These are phyloP conservation scores for Globisporangium emineosum DNA, from an alignment of 352 stramenopile species.

Conservation along the genomic window DNA sequence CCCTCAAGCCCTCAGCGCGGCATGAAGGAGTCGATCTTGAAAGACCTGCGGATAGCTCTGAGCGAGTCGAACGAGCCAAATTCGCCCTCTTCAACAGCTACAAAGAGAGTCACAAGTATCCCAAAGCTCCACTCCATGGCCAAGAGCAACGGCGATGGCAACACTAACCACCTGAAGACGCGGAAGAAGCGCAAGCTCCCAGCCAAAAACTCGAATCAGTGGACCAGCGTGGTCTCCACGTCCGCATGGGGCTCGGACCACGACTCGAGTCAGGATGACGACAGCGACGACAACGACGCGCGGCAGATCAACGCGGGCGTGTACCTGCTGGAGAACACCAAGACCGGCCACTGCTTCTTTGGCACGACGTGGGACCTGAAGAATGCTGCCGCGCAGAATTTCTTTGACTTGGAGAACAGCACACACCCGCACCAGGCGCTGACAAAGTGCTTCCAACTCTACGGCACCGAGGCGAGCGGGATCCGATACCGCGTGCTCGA, in stretches of 20 bases:
- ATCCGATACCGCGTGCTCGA: slow-evolving; percentile 63
- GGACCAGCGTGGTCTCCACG: slow-evolving; percentile 11
- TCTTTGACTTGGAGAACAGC: slow-evolving; percentile 41
- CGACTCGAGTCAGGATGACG: slow-evolving; percentile 8
- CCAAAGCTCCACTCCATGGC: slow-evolving; percentile 24
- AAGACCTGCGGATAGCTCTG: neutral
- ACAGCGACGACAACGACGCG: slow-evolving; percentile 13
- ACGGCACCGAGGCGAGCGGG: slow-evolving; percentile 34
- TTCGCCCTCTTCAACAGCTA: neutral
- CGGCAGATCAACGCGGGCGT: slow-evolving; percentile 61
- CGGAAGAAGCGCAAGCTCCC: slow-evolving; percentile 14
- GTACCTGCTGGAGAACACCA: slow-evolving; percentile 59
- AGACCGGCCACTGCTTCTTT: slow-evolving; percentile 57
- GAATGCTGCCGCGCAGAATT: slow-evolving; percentile 48
- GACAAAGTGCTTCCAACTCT: slow-evolving; percentile 34
- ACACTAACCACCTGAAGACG: neutral
- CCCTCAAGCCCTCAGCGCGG: neutral
- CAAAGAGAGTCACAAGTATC: slow-evolving; percentile 13
- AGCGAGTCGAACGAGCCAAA: neutral
- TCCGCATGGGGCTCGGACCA: slow-evolving; percentile 2
- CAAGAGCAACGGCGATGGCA: slow-evolving; percentile 10
- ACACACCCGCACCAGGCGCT: slow-evolving; percentile 47
- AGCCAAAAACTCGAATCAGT: slow-evolving; percentile 28
- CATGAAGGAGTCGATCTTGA: slow-evolving; percentile 14
- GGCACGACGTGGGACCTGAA: slow-evolving; percentile 72